Conservation (phyloP, 192 early-diverging fungal species). For the Lunasporangiospora selenospora region DNA sequence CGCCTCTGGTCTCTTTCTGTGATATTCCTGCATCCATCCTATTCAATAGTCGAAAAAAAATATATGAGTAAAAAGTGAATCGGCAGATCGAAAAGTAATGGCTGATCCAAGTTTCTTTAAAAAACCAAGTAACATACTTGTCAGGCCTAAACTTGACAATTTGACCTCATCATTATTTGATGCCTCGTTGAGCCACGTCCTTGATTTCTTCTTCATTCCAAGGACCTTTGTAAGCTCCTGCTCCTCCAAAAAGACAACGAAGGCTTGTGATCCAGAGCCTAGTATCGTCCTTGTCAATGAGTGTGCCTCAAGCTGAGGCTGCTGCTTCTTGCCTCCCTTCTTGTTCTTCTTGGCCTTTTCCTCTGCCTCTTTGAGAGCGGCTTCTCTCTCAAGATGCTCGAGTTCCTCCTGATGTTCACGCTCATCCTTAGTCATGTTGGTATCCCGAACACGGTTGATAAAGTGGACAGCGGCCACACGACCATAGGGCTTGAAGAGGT, state of each 20-base stretch:
- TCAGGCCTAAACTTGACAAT: conserved; percentile 56
- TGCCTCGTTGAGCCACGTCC: conserved; percentile 65
- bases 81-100: not conserved
- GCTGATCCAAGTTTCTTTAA: no score
- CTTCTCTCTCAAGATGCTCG: conserved; percentile 33
- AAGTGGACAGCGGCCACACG: conserved; percentile 63
- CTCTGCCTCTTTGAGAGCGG: conserved; percentile 13
- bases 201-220: conserved; percentile 61
- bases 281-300: conserved; percentile 49
- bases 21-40: conserved; percentile 55
- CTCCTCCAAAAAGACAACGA: conserved; percentile 72
- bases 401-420: conserved; percentile 44
- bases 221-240: conserved; percentile 69
- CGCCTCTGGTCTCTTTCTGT: conserved; percentile 46
- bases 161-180: conserved; percentile 49
- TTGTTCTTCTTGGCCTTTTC: conserved; percentile 18
- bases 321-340: conserved; percentile 32
- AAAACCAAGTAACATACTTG: conserved; percentile 46
- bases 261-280: conserved; percentile 64
- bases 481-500: conserved; percentile 66
- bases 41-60: not conserved
- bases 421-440: conserved; percentile 45
- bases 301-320: conserved; percentile 17
- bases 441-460: conserved; percentile 53
- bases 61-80: not conserved